phyloP scores from a whole-genome alignment of 108 stramenopile genomes.

The Chaetoceros muelleri region DNA sequence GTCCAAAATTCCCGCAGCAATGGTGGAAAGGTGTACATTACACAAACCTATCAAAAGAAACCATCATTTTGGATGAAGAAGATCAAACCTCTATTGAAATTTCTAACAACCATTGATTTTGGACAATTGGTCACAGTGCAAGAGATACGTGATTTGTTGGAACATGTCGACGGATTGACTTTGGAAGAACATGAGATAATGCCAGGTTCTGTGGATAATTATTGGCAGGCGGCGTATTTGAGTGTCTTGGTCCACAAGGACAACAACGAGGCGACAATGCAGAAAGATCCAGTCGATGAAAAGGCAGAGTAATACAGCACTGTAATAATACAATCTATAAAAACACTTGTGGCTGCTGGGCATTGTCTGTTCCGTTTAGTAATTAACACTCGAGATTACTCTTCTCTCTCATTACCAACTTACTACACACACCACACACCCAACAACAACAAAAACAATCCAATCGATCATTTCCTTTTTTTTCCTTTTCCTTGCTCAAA shows the following conservation, averaged over 20 bases:
- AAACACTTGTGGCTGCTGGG: too few relatives aligned
- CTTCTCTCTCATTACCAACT: too few relatives aligned
- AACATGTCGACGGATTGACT: slow-evolving; percentile 23
- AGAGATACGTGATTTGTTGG: slow-evolving; percentile 26
- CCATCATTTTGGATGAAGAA: slow-evolving; percentile 27
- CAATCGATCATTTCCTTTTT: too few relatives aligned
- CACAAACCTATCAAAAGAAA: slow-evolving; percentile 57
- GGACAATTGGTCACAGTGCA: slow-evolving; percentile 38
- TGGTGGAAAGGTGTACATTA: slow-evolving; percentile 39
- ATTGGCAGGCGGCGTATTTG: slow-evolving; percentile 43
- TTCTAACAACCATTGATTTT: slow-evolving; percentile 64
- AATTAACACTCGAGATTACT: too few relatives aligned
- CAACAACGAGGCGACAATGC: too few relatives aligned
- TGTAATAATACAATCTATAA: too few relatives aligned
- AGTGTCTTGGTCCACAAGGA: slow-evolving; percentile 18
- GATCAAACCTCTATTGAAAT: slow-evolving; percentile 47
- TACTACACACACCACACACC: too few relatives aligned
- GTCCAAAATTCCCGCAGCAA: slow-evolving; percentile 8
- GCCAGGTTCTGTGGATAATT: slow-evolving; percentile 36
- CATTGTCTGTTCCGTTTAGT: too few relatives aligned
- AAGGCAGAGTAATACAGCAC: too few relatives aligned
- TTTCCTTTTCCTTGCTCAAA: too few relatives aligned
- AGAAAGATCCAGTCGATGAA: too few relatives aligned
- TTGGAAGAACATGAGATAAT: slow-evolving; percentile 31
- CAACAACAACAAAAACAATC: too few relatives aligned